Evolutionary conservation across 495 filamentous ascomycete species (phyloP), one percentile per base, ranked within the genome.

Genomic region (Amphirosellinia nigrospora): DNA sequence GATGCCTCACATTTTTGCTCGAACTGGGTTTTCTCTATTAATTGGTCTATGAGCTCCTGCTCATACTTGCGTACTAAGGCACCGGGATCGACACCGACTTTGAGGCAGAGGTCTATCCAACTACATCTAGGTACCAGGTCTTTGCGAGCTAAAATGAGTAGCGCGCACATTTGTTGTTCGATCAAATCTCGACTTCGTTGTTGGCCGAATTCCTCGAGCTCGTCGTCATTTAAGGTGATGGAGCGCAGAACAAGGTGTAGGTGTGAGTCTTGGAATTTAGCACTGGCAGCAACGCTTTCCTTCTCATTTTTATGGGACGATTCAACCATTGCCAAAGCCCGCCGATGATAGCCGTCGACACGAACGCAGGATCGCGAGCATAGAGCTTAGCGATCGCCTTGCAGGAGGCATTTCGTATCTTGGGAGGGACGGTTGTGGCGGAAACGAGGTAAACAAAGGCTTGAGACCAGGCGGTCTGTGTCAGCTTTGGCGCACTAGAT

Each of bases 91-190:
- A 92, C 83, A 28, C 90, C 88, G 28, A 91, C 88, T 69, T 86
- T 87, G 46, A 98, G 82, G 75, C 94, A 97, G 5, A 93, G 75
- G 32, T 92, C 89, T 77, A 99, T 99, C 96, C 96, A 99, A 48
- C 86, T 90, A 19, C 88, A 84, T 32, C 88, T 87, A 0, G 94
- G 91, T 70, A 98, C 86, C 39, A 99, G 77, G 64, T 94, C 88
- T 28, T 89, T 86, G 21, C 93, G 90, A 66, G 90, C 89, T n/a
- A 98, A 82, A 23, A 97, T 86, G 38, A 97, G 82, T 15, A 97
- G 78, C 9, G 88, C 86, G 63, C 96, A 86, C 68, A 96, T 87
- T 73, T 93, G 89, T 10, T 80, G 75, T 71, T 91, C 85, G 15
- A 91, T 71, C 11, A 81, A 73, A 19, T 85, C 75, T 64, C 82